phyloP scores from a whole-genome alignment of 148 eudicot species.

The Rhododendron simsii region DNA sequence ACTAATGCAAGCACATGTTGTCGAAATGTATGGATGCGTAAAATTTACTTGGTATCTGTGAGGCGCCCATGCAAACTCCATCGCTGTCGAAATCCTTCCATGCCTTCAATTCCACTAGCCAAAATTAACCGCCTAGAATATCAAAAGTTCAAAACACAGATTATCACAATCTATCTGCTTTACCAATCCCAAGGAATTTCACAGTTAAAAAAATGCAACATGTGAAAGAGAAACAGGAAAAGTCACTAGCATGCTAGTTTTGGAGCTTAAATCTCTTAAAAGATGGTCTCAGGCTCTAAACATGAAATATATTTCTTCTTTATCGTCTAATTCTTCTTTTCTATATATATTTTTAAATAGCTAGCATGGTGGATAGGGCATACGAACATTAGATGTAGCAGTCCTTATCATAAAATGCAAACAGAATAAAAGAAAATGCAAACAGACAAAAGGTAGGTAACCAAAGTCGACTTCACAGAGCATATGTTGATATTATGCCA shows the following conservation, averaged over 20 bases:
- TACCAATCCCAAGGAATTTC: neutral
- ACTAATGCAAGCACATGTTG: neutral
- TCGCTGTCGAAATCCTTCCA: conserved; percentile 89
- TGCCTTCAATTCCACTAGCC: conserved; percentile 85
- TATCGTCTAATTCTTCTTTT: neutral
- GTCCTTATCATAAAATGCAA: no score
- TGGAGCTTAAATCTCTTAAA: neutral
- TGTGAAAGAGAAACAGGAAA: neutral
- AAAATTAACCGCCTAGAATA: conserved; percentile 77
- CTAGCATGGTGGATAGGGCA: no score
- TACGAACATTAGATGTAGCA: no score
- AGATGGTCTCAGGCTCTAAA: neutral
- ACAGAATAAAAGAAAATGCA: neutral
- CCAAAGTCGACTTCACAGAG: no score
- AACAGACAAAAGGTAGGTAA: no score
- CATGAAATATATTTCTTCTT: neutral
- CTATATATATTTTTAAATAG: neutral
- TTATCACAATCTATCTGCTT: neutral
- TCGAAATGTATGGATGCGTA: neutral
- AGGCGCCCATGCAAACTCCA: conserved; percentile 96
- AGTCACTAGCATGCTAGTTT: neutral
- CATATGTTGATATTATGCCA: no score
- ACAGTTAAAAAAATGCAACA: neutral
- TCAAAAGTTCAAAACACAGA: neutral
- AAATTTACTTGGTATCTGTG: conserved; percentile 64